A percentile compares a stretch with the other conserved stretches of the same genome.
phyloP scores from a whole-genome alignment of 1,284 basidiomycete species.

The Caloboletus firmus region DNA sequence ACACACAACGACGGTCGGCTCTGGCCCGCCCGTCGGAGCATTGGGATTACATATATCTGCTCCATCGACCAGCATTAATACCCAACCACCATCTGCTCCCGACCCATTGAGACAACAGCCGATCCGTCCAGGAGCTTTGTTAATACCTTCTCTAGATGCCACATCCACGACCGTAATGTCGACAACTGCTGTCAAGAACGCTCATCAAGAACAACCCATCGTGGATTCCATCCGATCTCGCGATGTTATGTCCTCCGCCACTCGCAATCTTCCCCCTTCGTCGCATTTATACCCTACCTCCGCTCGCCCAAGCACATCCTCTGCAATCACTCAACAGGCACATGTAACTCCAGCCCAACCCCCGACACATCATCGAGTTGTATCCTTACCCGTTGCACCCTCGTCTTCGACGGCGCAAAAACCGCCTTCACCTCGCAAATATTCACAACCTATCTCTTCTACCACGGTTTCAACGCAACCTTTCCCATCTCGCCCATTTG shows the following conservation, averaged over 20 bases:
- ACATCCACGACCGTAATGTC: conserved; percentile 12
- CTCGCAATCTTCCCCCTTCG: conserved; percentile 22
- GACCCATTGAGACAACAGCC: conserved; percentile 24
- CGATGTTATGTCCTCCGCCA: conserved; percentile 15
- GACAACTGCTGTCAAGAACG: conserved; percentile 18
- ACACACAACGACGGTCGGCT: background rate
- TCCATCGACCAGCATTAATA: conserved; percentile 2
- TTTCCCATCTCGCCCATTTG: conserved; percentile 30
- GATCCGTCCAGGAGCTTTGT: conserved; percentile 14
- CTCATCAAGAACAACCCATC: conserved; percentile 21
- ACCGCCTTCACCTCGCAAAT: conserved; percentile 33
- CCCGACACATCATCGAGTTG: conserved; percentile 28
- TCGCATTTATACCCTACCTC: conserved; percentile 27
- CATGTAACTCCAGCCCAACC: conserved; percentile 25
- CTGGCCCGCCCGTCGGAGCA: conserved; percentile 5
- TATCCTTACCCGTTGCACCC: conserved; percentile 28
- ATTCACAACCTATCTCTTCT: conserved; percentile 31
- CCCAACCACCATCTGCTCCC: conserved; percentile 12
- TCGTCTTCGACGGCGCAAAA: conserved; percentile 20
- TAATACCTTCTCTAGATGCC: conserved; percentile 17
- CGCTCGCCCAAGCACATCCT: conserved; percentile 20
- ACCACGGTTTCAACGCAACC: conserved; percentile 30
- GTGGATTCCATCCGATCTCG: conserved; percentile 28
- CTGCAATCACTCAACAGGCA: conserved; percentile 21
- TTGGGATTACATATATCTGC: conserved; percentile 11